These are phyloP conservation scores for Trichoderma asperellum DNA, from an alignment of 2,329 filamentous ascomycete species.

Conservation along the genomic window DNA sequence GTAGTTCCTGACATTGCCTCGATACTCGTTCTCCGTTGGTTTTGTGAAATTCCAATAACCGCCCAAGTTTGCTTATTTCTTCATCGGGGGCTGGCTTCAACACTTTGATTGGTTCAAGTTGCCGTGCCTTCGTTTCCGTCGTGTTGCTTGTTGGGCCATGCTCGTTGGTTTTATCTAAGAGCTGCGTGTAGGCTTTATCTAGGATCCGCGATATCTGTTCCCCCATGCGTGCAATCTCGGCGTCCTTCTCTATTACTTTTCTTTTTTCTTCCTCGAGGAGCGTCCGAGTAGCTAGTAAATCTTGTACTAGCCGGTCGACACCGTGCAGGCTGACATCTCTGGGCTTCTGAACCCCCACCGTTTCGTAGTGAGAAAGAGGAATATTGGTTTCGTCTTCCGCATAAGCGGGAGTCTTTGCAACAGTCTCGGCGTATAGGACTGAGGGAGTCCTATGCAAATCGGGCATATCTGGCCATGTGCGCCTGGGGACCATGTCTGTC, in stretches of 20 bases:
- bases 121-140: not conserved
- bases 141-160: not conserved
- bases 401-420: no score
- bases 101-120: not conserved
- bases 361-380: constrained; percentile 10
- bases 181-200: not conserved
- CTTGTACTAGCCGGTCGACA: constrained; percentile 1
- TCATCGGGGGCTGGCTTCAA: not conserved
- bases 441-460: no score
- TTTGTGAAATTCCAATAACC: constrained; percentile 20
- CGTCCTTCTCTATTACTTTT: not conserved
- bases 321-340: not conserved
- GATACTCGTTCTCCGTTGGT: constrained; percentile 20
- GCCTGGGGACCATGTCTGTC: not conserved
- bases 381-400: not conserved
- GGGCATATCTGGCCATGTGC: not conserved
- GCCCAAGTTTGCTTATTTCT: constrained; percentile 13
- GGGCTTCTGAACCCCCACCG: not conserved
- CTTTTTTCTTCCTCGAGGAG: constrained; percentile 9
- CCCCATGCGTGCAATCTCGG: not conserved
- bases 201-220: not conserved
- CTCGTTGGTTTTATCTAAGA: not conserved
- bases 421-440: no score
- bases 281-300: not conserved
- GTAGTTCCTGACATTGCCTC: constrained; percentile 13